Base-by-base conservation (phyloP, 2,329 filamentous ascomycete species). In the Hypoxylon sp. region DNA sequence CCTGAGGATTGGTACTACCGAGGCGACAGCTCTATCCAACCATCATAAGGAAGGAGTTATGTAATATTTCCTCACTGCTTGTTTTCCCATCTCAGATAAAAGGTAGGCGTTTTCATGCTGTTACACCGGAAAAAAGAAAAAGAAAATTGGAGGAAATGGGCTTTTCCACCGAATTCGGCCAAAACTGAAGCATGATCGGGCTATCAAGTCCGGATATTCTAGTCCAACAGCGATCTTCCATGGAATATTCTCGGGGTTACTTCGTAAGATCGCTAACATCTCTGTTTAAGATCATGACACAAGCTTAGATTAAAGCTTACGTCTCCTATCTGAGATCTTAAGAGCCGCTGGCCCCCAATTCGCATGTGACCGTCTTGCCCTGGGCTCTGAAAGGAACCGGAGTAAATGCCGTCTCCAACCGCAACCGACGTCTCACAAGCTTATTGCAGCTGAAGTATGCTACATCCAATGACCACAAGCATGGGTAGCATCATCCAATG, bases 401-500 rank as follows among this genome's bases (percentile, higher is more conserved):
- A 7, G 7, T 35, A 32, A 47, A 44, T 41, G 43, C 51, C 55
- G 51, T 38, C 27, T 46, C 31, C 45, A 55, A 37, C 51, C 55
- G 51, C 35, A n/a, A 37, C 20, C 21, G 12, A 45, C 17, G 20
- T 46, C 35, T 19, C 38, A 31, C 42, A 36, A 25, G 21, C 21
- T 25, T 25, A 9, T 25, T 9, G 9, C 21, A 9, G 5, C 21
- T 37, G 50, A 37, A 45, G 29, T 8, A 9, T 8, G 30, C 20
- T 15, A 34, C 38, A 32, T 43, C 55, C 55, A 58, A 55, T 51
- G 36, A 36, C 51, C 51, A 19, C 26, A 29, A 32, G 26, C 40
- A 40, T 37, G 55, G 55, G 47, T 51, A 26, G 8, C 25, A 7
- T 20, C 25, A 8, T 31, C 55, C 55, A 58, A 55, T 58, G n/a